Percentiles rank a stretch among this genome's conserved stretches.
Conservation (phyloP, 2,329 filamentous ascomycete genomes). For the Diaporthe caulivora region DNA sequence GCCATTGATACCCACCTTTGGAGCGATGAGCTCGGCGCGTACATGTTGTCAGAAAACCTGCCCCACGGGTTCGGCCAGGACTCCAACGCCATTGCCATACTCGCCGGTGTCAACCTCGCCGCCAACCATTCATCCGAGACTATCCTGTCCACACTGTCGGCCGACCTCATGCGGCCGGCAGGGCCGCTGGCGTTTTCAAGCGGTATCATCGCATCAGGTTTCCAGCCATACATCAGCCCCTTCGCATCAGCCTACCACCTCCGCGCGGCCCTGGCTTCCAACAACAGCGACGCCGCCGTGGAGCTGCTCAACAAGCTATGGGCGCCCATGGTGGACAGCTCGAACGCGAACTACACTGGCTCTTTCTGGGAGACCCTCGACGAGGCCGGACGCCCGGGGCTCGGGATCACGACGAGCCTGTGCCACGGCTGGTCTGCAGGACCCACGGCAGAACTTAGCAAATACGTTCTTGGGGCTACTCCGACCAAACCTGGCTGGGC, state of each 20-base stretch:
- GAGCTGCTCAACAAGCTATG: not conserved
- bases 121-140: not conserved
- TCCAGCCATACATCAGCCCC: not conserved
- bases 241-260: not conserved
- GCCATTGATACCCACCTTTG: not conserved
- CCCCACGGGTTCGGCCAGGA: not conserved
- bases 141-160: not conserved
- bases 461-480: not conserved
- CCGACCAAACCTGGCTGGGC: not conserved
- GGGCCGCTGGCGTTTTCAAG: not conserved
- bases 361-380: slow-evolving; percentile 8
- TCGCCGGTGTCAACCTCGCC: slow-evolving; percentile 9
- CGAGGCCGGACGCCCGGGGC: not conserved
- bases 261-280: not conserved
- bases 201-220: not conserved
- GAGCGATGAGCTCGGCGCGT: not conserved
- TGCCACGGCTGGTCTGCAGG: not conserved
- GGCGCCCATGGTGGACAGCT: not conserved
- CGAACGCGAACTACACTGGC: not conserved
- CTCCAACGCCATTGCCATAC: slow-evolving; percentile 1
- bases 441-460: not conserved
- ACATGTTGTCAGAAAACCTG: not conserved
- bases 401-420: not conserved
- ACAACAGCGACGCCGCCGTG: not conserved
- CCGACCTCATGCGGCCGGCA: not conserved